Evolutionary conservation across 108 stramenopile genomes (phyloP), one percentile per base, ranked within the genome.

Genomic region (Cyclotella choctawhatcheeana): DNA sequence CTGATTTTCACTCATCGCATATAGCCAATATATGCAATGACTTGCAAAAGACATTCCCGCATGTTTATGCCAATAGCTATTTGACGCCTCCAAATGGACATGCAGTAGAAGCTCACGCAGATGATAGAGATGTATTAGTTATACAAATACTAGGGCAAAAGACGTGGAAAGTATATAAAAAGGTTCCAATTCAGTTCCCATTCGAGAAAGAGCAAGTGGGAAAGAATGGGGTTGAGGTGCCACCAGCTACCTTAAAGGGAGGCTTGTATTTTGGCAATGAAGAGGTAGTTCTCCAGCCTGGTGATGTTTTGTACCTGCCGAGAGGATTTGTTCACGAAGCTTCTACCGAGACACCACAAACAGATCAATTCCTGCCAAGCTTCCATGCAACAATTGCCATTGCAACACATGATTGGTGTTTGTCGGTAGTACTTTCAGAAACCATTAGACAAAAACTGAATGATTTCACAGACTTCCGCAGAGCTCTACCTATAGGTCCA

Each of bases 61-160:
- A 91, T 69, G 90, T 77, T 21, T 93, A 92, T 65, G 88, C 84
- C 25, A 96, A 96, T 74, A 53, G 76, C 0, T 96, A 96, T 73
- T 61, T 93, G 34, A 94, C 95, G 8, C 95, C 95, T 51, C 88
- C 93, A 5, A 31, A 73, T 27, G 76, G 88, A 8, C 84, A 86
- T 66, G 87, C 93, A 18, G 93, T 93, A 12, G 80, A 77, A 10
- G 75, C 93, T 3, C 95, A 96, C 59, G 92, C 93, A 21, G 95
- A 96, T 78, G 95, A 96, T 81, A 79, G 93, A 37, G 95, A 96
- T 79, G 95, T 96, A 12, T 85, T 96, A 30, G 80, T 96, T 8
- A 44, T 96, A 33, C 95, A 96, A 74, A 26, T 94, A 18, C 37
- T 76, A 5, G 95, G 95, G 0, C 21, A 70, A 25, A 96, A 96